Evolutionary conservation across 1,284 basidiomycete genomes (phyloP).

Genomic region (Sphagnurus paluster): DNA sequence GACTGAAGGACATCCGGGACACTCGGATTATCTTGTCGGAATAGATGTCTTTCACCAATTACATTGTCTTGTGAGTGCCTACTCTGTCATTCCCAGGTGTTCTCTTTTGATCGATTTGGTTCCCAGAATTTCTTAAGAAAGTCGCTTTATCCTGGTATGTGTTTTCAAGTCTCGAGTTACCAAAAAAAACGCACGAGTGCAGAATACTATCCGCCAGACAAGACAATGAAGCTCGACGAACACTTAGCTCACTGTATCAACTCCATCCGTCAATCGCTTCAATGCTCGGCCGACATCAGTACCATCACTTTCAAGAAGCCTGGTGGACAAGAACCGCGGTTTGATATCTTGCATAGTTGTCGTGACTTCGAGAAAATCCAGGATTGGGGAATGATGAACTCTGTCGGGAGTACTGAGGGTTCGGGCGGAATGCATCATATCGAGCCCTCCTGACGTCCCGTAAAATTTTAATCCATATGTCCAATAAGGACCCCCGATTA

Average conservation of each 20-base stretch:
- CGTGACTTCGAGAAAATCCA: constrained; percentile 12
- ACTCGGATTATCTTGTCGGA: constrained; percentile 26
- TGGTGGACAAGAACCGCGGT: constrained; percentile 4
- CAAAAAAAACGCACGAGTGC: neutral
- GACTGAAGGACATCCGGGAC: constrained; percentile 23
- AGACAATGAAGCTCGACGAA: constrained; percentile 2
- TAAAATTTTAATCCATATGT: too few species aligned
- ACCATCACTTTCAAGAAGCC: constrained; percentile 23
- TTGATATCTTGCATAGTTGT: constrained; percentile 13
- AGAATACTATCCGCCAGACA: constrained; percentile 3
- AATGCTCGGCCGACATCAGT: constrained; percentile 18
- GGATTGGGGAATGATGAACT: constrained; percentile 6
- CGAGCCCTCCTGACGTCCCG: too few species aligned
- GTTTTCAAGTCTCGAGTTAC: neutral
- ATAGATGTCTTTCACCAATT: constrained; percentile 33
- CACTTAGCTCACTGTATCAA: constrained; percentile 10
- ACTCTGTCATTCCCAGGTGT: neutral
- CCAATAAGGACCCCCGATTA: too few species aligned
- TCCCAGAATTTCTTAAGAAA: constrained; percentile 22
- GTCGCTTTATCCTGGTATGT: constrained; percentile 19
- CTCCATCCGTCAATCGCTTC: constrained; percentile 12
- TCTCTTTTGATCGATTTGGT: neutral
- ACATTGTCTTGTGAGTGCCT: constrained; percentile 27
- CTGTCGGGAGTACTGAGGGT: too few species aligned
- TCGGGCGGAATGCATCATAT: too few species aligned